phyloP scores from a whole-genome alignment of 805 yeast genomes.

The Candida hispaniensis region DNA sequence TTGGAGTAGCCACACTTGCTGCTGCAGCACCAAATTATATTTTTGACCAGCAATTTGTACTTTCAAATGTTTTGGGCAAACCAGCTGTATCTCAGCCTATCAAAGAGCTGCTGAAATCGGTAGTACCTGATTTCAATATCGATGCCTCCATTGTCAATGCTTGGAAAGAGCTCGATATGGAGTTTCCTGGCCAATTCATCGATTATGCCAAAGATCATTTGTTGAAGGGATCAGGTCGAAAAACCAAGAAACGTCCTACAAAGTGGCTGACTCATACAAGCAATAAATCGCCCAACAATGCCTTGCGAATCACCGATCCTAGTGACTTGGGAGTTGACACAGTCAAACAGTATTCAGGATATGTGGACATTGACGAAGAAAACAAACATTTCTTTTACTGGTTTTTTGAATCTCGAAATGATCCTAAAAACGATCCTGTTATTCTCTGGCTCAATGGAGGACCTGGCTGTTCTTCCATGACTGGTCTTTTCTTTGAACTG shows the following conservation, averaged over 20 bases:
- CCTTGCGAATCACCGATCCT: constrained; percentile 54
- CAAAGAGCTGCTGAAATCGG: too few relatives aligned
- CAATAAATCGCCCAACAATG: constrained; percentile 29
- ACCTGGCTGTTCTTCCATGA: constrained; percentile 88
- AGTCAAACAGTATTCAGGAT: constrained; percentile 65
- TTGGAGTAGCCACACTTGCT: too few relatives aligned
- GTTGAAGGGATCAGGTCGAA: too few relatives aligned
- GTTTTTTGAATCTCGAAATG: constrained; percentile 86
- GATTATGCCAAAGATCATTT: too few relatives aligned
- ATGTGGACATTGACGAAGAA: constrained; percentile 58
- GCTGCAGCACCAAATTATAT: too few relatives aligned
- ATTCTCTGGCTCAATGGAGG: constrained; percentile 93
- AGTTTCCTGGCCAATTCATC: too few relatives aligned
- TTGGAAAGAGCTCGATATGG: too few relatives aligned
- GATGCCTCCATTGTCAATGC: too few relatives aligned
- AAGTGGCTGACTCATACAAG: constrained; percentile 7
- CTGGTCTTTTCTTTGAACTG: constrained; percentile 82
- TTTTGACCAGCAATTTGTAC: too few relatives aligned
- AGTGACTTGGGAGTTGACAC: constrained; percentile 56
- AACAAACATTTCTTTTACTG: constrained; percentile 87
- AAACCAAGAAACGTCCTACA: constrained; percentile 5
- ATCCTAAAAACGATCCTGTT: constrained; percentile 77
- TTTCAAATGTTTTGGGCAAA: too few relatives aligned
- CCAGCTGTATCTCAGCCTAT: too few relatives aligned
- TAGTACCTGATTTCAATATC: too few relatives aligned